phyloP scores from a whole-genome alignment of 768 basidiomycete species.

The Rhodosporidiobolus sp. region DNA sequence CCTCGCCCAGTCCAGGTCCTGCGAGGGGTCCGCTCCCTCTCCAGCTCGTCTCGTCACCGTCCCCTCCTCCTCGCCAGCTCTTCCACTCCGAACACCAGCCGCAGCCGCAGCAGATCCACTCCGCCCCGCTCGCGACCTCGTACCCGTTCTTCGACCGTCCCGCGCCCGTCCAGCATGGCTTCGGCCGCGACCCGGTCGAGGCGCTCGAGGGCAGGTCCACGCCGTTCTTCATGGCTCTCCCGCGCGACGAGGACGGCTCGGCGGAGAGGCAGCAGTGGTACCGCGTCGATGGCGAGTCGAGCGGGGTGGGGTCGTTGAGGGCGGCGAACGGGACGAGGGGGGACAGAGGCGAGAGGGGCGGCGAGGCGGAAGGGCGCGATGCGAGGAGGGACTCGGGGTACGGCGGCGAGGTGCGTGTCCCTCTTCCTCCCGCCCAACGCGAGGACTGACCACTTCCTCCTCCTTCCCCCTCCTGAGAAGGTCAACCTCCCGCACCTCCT shows the following conservation, averaged over 20 bases:
- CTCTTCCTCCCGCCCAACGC: not conserved
- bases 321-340: not conserved
- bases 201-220: not conserved
- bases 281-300: not conserved
- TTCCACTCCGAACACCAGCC: not conserved
- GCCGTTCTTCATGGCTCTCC: slow-evolving; percentile 6
- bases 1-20: not conserved
- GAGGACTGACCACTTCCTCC: no score
- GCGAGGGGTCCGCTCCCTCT: no score
- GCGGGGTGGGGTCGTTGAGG: not conserved
- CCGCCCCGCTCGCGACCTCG: not conserved
- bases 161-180: not conserved
- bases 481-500: not conserved
- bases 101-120: not conserved
- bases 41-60: not conserved
- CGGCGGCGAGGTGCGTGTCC: not conserved
- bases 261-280: not conserved
- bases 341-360: not conserved
- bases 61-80: not conserved
- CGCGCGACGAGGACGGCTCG: not conserved
- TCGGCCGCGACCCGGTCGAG: not conserved
- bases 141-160: not conserved
- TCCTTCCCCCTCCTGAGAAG: not conserved
- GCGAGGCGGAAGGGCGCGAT: not conserved
- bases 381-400: not conserved